Conservation (phyloP, 1,139 yeast species). For the Suhomyces bokatorum region DNA sequence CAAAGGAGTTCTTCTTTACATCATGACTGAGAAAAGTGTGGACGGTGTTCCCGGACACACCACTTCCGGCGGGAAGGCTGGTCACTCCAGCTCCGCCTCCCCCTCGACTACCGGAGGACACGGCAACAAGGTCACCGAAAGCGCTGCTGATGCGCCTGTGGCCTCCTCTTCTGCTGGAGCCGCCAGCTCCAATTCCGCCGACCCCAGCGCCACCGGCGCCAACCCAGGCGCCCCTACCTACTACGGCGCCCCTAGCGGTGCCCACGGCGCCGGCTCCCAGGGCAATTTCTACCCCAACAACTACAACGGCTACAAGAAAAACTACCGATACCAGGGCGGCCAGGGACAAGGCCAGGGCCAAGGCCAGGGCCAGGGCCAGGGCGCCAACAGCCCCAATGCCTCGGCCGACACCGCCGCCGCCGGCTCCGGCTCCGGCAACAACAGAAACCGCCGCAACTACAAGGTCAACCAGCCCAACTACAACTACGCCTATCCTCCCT, state of each 20-base stretch:
- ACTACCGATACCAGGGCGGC: slow-evolving; percentile 8
- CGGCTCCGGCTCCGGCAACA: slow-evolving; percentile 13
- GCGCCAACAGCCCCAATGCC: background rate
- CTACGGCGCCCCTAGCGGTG: slow-evolving; percentile 5
- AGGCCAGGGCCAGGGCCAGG: slow-evolving; percentile 1
- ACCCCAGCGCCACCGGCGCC: slow-evolving; percentile 6
- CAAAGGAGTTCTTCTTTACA: slow-evolving; percentile 9
- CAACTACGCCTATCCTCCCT: slow-evolving; percentile 18
- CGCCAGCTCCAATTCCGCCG: slow-evolving; percentile 12
- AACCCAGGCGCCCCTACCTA: slow-evolving; percentile 1
- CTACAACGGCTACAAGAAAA: slow-evolving; percentile 12
- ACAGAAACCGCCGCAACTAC: slow-evolving; percentile 12
- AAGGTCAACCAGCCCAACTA: slow-evolving; percentile 17
- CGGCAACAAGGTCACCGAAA: slow-evolving; percentile 2
- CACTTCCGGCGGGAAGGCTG: slow-evolving; percentile 10
- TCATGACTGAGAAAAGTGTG: slow-evolving; percentile 14
- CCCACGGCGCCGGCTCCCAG: slow-evolving; percentile 10
- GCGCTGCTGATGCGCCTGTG: background rate
- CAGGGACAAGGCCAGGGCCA: background rate
- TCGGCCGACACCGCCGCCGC: background rate
- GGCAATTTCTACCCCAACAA: slow-evolving; percentile 8
- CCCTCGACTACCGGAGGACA: slow-evolving; percentile 8
- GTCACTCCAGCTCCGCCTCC: slow-evolving; percentile 1
- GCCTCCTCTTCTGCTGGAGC: slow-evolving; percentile 4
- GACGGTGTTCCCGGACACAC: slow-evolving; percentile 14